Conservation (phyloP, 1,284 basidiomycete genomes). For the Pseudozyma pruni region DNA sequence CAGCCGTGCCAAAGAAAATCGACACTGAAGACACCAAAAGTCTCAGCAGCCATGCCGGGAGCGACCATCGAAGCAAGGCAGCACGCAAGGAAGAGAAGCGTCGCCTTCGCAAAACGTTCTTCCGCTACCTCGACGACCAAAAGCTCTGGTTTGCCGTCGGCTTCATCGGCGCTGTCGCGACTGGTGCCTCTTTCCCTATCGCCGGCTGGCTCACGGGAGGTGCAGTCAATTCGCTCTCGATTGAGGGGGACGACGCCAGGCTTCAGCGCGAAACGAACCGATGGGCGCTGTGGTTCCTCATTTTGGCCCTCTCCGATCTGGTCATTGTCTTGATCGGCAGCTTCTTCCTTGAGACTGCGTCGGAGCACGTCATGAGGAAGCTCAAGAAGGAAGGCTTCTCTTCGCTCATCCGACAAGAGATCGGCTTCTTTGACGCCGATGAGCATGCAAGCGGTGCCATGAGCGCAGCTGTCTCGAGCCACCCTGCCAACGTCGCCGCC, state of each 20-base stretch:
- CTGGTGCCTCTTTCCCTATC: slow-evolving; percentile 69
- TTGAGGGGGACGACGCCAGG: slow-evolving; percentile 34
- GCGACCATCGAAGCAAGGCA: slow-evolving; percentile 17
- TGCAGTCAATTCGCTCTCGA: slow-evolving; percentile 55
- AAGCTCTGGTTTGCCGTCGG: slow-evolving; percentile 51
- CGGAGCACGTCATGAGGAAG: slow-evolving; percentile 54
- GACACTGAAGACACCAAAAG: slow-evolving; percentile 10
- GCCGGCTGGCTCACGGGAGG: slow-evolving; percentile 64
- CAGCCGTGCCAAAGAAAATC: background rate
- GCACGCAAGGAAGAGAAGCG: slow-evolving; percentile 33
- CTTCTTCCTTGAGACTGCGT: slow-evolving; percentile 60
- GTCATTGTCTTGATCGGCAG: slow-evolving; percentile 51
- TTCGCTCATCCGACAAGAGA: slow-evolving; percentile 61
- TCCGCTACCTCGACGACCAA: slow-evolving; percentile 37
- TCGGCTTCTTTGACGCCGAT: slow-evolving; percentile 64
- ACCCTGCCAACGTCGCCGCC: slow-evolving; percentile 68
- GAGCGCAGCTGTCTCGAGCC: slow-evolving; percentile 66
- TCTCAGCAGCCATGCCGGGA: background rate
- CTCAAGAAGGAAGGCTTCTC: slow-evolving; percentile 55
- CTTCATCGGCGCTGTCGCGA: slow-evolving; percentile 30
- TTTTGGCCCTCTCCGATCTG: slow-evolving; percentile 48
- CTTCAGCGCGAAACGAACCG: slow-evolving; percentile 42
- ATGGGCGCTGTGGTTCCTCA: slow-evolving; percentile 60
- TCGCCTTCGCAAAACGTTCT: slow-evolving; percentile 30
- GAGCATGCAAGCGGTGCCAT: slow-evolving; percentile 68